Evolutionary conservation across 768 basidiomycete genomes (phyloP).

Genomic region (Punctularia strigosozonata): DNA sequence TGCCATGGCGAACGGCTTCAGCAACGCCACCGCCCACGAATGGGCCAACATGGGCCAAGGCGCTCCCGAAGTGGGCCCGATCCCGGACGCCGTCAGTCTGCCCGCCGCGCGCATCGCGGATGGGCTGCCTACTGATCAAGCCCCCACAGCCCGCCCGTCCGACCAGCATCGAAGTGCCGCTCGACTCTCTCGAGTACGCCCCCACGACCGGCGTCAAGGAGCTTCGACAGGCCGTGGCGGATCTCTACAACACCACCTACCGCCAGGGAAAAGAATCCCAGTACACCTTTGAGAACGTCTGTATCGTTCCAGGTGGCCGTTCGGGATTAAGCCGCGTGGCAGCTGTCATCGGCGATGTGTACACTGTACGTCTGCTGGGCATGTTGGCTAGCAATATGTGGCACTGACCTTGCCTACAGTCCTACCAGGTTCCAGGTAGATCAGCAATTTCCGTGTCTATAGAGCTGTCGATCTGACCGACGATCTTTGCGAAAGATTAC

Average conservation of each 20-base stretch:
- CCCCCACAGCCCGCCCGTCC: conserved; percentile 54
- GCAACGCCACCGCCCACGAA: conserved; percentile 60
- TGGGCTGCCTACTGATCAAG: no score
- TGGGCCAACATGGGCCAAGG: conserved; percentile 92
- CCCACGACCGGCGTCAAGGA: conserved; percentile 88
- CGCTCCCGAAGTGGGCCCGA: conserved; percentile 78
- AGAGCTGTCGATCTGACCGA: no score
- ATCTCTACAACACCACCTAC: conserved; percentile 83
- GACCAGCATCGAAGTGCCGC: conserved; percentile 47
- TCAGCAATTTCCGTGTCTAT: no score
- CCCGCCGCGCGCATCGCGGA: no score
- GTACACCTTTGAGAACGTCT: conserved; percentile 88
- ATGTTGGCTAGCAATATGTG: no score
- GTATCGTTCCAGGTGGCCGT: conserved; percentile 91
- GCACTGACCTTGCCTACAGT: no score
- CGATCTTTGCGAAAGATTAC: conserved; percentile 37
- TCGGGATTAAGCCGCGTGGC: conserved; percentile 85
- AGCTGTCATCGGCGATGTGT: conserved; percentile 85
- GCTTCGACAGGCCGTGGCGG: conserved; percentile 82
- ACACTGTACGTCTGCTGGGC: conserved; percentile 53
- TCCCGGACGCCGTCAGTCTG: conserved; percentile 78
- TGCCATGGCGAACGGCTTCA: conserved; percentile 93
- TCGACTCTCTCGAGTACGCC: conserved; percentile 79
- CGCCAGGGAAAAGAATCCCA: conserved; percentile 69
- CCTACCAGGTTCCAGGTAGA: no score